These are phyloP conservation scores for Paramecium tetraurelia DNA, from an alignment of 73 alveolate species.

Conservation along the genomic window DNA sequence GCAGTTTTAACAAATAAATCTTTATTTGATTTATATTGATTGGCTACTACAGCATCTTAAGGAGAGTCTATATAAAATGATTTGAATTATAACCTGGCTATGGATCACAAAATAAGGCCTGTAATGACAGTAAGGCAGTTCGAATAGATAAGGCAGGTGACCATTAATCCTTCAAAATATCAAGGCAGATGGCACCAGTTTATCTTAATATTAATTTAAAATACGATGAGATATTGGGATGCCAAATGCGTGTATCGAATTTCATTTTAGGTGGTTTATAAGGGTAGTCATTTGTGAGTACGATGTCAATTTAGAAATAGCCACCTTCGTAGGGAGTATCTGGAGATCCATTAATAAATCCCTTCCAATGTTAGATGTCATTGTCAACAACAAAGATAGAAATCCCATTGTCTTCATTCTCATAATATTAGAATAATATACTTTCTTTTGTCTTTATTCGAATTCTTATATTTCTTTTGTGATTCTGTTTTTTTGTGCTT, in stretches of 20 bases:
- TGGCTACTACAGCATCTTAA: slow-evolving; percentile 95
- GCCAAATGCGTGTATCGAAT: slow-evolving; percentile 77
- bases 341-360: slow-evolving; percentile 75
- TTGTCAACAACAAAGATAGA: slow-evolving; percentile 60
- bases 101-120: slow-evolving; percentile 89
- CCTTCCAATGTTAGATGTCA: slow-evolving; percentile 77
- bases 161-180: slow-evolving; percentile 93
- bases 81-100: slow-evolving; percentile 62
- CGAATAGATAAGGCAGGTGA: slow-evolving; percentile 94
- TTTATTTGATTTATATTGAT: slow-evolving; percentile 77
- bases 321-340: slow-evolving; percentile 94
- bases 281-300: slow-evolving; percentile 90
- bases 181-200: slow-evolving; percentile 96
- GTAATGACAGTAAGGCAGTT: slow-evolving; percentile 89
- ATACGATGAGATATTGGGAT: slow-evolving; percentile 88
- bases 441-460: background rate
- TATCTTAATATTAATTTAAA: slow-evolving; percentile 54
- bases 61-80: slow-evolving; percentile 75
- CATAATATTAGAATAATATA: background rate
- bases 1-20: slow-evolving; percentile 80
- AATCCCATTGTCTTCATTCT: slow-evolving; percentile 42
- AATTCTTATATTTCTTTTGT: slow-evolving; percentile 12
- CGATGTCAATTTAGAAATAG: slow-evolving; percentile 80
- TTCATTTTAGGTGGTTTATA: slow-evolving; percentile 97
- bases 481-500: background rate